Evolutionary conservation across 441 rosid species (phyloP).

Genomic region (Jatropha multifida): DNA sequence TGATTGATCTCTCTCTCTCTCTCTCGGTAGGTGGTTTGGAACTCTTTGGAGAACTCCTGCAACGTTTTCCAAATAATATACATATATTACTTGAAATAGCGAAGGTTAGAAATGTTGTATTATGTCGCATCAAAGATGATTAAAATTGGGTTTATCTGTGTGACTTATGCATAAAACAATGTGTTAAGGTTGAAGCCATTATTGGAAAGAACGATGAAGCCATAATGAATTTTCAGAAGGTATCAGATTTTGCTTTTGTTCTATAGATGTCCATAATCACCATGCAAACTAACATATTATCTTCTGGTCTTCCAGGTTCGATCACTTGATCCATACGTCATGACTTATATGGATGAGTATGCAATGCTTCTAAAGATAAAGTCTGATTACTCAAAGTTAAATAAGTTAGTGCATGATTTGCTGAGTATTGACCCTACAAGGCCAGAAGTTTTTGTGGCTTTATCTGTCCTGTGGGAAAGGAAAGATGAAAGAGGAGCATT

Average conservation of each 20-base stretch:
- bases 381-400: slow-evolving; percentile 75
- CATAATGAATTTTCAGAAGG: slow-evolving; percentile 88
- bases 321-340: slow-evolving; percentile 80
- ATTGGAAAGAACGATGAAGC: slow-evolving; percentile 93
- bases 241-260: slow-evolving; percentile 27
- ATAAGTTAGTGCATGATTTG: slow-evolving; percentile 89
- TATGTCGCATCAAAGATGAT: background rate
- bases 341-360: slow-evolving; percentile 95
- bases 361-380: slow-evolving; percentile 91
- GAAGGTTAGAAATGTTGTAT: slow-evolving; percentile 52
- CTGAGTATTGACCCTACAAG: slow-evolving; percentile 78
- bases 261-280: slow-evolving; percentile 11
- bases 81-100: slow-evolving; percentile 93
- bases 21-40: slow-evolving; percentile 83
- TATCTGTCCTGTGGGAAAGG: slow-evolving; percentile 82
- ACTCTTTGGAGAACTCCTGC: slow-evolving; percentile 72
- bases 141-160: slow-evolving; percentile 11
- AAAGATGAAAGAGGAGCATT: slow-evolving; percentile 84
- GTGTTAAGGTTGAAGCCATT: slow-evolving; percentile 85
- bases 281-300: background rate
- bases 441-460: slow-evolving; percentile 89
- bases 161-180: slow-evolving; percentile 28
- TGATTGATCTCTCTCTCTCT: slow-evolving; percentile 12
- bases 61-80: slow-evolving; percentile 79
- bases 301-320: slow-evolving; percentile 63